Conservation (phyloP, 164 flowering plant species). For the Magnolia changhungtana region DNA sequence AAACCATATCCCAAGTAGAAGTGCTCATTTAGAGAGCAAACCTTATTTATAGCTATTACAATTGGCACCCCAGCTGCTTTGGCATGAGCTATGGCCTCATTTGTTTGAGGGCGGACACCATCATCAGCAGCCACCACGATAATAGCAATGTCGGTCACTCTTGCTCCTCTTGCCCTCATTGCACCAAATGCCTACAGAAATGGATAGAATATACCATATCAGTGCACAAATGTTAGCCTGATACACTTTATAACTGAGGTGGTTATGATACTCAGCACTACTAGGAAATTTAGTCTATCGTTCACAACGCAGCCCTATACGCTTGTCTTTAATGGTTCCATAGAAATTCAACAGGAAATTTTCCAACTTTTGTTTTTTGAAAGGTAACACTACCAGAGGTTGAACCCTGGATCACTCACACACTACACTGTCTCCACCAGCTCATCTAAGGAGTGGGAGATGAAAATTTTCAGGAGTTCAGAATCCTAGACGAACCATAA, state of each 20-base stretch:
- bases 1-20: not conserved
- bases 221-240: not conserved
- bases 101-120: slow-evolving; percentile 96
- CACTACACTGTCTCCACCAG: too few relatives aligned
- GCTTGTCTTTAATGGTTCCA: too few relatives aligned
- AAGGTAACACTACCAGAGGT: too few relatives aligned
- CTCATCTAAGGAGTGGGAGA: too few relatives aligned
- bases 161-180: slow-evolving; percentile 98
- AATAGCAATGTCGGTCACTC: slow-evolving; percentile 92
- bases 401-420: too few relatives aligned
- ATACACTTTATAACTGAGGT: not conserved
- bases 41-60: slow-evolving; percentile 89
- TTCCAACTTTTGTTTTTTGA: too few relatives aligned
- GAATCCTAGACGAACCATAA: too few relatives aligned
- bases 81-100: slow-evolving; percentile 97
- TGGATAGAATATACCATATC: not conserved
- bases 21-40: slow-evolving; percentile 12
- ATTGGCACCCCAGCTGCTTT: slow-evolving; percentile 95
- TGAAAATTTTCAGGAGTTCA: too few relatives aligned
- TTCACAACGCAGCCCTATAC: too few relatives aligned
- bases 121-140: slow-evolving; percentile 99
- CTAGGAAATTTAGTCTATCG: too few relatives aligned
- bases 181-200: slow-evolving; percentile 88
- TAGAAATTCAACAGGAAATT: too few relatives aligned
- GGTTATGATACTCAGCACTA: too few relatives aligned